These are phyloP conservation scores for Senecio squalidus DNA, from an alignment of 140 eudicot species.

Conservation along the genomic window DNA sequence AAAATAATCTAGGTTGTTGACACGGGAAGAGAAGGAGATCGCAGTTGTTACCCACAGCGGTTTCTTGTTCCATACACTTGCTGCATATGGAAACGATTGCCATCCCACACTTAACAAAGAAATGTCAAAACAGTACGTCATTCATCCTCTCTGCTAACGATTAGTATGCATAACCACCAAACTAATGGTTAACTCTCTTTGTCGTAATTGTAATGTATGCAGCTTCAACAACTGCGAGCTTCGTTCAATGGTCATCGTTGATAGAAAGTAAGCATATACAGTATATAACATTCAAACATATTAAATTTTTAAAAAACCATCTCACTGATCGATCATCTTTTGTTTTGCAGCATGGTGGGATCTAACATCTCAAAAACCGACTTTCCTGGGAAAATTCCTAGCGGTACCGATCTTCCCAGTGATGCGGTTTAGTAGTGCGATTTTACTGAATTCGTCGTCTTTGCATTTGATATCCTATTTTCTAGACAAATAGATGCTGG, in stretches of 20 bases:
- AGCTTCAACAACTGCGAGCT: slow-evolving; percentile 93
- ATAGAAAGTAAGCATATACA: slow-evolving; percentile 61
- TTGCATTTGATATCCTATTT: slow-evolving; percentile 11
- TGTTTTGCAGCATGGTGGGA: slow-evolving; percentile 52
- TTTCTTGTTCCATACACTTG: slow-evolving; percentile 64
- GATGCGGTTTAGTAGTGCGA: slow-evolving; percentile 34
- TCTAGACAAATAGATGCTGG: slow-evolving; percentile 11
- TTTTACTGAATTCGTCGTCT: not conserved
- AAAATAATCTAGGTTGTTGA: slow-evolving; percentile 55
- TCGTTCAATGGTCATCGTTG: slow-evolving; percentile 80
- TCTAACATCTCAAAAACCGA: slow-evolving; percentile 53
- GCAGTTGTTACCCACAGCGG: slow-evolving; percentile 92
- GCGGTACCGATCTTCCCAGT: slow-evolving; percentile 77
- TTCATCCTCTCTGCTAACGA: not conserved
- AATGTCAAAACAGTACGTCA: slow-evolving; percentile 72
- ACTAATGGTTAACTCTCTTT: not conserved
- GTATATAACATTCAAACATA: not conserved
- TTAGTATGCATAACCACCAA: not conserved
- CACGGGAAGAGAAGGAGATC: slow-evolving; percentile 86
- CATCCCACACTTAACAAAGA: slow-evolving; percentile 74
- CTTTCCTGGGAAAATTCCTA: slow-evolving; percentile 77
- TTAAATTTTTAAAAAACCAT: not conserved
- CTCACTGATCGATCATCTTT: not conserved
- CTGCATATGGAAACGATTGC: slow-evolving; percentile 67
- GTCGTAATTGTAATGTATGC: slow-evolving; percentile 15